These are phyloP conservation scores for Aspergillus sp. DNA, from an alignment of 2,329 filamentous ascomycete genomes.

Conservation along the genomic window DNA sequence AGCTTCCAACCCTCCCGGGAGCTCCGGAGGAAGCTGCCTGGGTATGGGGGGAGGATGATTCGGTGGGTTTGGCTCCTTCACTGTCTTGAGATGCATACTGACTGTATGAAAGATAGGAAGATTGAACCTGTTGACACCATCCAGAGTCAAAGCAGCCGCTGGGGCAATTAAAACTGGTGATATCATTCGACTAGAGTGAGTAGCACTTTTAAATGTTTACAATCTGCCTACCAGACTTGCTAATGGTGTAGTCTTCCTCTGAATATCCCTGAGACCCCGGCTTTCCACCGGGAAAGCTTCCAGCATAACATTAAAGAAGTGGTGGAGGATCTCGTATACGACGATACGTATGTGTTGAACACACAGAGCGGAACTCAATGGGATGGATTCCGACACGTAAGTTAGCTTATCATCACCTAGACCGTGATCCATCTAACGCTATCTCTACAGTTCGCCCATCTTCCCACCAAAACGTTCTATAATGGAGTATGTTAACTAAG, in stretches of 20 bases:
- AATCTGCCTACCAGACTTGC: background rate
- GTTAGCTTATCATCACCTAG: background rate
- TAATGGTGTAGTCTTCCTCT: conserved; percentile 43
- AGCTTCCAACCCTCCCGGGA: conserved; percentile 48
- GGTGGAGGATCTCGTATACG: conserved; percentile 31
- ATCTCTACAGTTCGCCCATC: conserved; percentile 30
- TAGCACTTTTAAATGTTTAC: background rate
- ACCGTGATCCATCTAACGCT: no score
- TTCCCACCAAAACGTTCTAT: conserved; percentile 34
- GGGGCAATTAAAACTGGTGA: conserved; percentile 53
- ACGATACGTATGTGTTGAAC: conserved; percentile 45
- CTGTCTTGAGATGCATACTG: background rate
- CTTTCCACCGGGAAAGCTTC: conserved; percentile 50
- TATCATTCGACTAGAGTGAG: conserved; percentile 51
- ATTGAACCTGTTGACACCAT: conserved; percentile 53
- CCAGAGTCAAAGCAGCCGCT: conserved; percentile 49
- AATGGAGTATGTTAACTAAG: conserved; percentile 32
- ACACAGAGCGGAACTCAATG: conserved; percentile 47
- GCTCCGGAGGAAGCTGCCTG: conserved; percentile 55
- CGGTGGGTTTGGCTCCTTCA: conserved; percentile 26
- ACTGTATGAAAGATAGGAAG: conserved; percentile 28
- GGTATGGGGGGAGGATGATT: conserved; percentile 57
- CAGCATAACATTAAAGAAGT: conserved; percentile 50
- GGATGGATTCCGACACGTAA: conserved; percentile 47
- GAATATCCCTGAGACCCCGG: conserved; percentile 48